A percentile compares a stretch with the other conserved stretches of the same genome.
Conservation (phyloP, 345 rosid genomes). For the Populus deltoides region DNA sequence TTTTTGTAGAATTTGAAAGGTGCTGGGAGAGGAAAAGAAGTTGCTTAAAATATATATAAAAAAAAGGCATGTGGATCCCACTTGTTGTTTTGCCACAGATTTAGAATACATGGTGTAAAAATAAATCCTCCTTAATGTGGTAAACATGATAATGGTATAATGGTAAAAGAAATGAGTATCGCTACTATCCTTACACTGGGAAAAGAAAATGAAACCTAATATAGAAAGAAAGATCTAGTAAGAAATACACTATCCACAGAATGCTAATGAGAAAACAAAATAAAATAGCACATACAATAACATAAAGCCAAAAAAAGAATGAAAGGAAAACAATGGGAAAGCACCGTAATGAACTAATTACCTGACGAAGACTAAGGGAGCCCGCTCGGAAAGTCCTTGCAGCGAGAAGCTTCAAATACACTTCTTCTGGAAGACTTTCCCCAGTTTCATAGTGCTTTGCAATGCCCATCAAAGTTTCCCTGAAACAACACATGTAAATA, state of each 20-base stretch:
- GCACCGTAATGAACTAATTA: slow-evolving; percentile 30
- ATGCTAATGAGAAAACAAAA: not conserved
- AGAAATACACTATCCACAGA: not conserved
- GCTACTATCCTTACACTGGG: too few species aligned
- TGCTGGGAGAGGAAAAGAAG: too few species aligned
- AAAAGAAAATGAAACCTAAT: too few species aligned
- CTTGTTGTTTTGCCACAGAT: too few species aligned
- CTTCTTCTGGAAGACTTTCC: slow-evolving; percentile 79
- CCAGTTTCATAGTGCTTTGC: slow-evolving; percentile 89
- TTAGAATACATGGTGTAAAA: too few species aligned
- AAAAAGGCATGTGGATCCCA: too few species aligned
- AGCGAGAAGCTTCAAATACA: slow-evolving; percentile 75
- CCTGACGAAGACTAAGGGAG: slow-evolving; percentile 85
- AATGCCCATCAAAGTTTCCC: slow-evolving; percentile 89
- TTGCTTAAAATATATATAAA: too few species aligned
- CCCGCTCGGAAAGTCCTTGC: slow-evolving; percentile 93
- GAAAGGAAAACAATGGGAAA: not conserved
- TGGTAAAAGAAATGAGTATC: not conserved
- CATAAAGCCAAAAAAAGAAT: not conserved
- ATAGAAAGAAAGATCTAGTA: not conserved
- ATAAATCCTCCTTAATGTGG: too few species aligned
- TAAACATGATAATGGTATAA: too few species aligned
- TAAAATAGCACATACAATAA: not conserved
- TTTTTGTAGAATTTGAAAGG: too few species aligned
- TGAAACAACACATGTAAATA: slow-evolving; percentile 25